Evolutionary conservation across 148 eudicot genomes (phyloP).

Genomic region (Rheum nobile): DNA sequence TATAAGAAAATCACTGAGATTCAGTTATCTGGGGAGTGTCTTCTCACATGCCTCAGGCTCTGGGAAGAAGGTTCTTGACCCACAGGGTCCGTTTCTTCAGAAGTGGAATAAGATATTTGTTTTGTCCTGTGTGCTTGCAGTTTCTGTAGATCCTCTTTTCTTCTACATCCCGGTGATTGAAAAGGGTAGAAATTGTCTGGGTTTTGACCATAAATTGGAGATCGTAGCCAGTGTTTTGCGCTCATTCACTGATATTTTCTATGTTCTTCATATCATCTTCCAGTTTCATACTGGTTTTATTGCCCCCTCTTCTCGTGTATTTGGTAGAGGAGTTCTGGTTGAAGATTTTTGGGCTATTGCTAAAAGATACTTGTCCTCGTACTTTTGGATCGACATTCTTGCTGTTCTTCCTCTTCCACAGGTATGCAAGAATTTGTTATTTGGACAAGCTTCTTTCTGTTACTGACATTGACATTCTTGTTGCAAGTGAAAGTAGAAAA

Average conservation of each 20-base stretch:
- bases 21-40: constrained; percentile 25
- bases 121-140: constrained; percentile 67
- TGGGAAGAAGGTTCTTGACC: constrained; percentile 61
- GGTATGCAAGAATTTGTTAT: constrained; percentile 21
- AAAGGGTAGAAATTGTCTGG: constrained; percentile 47
- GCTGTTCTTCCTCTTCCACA: constrained; percentile 97
- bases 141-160: constrained; percentile 87
- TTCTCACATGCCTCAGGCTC: constrained; percentile 31
- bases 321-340: constrained; percentile 80
- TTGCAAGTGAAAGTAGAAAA: neutral
- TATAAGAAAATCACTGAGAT: constrained; percentile 23
- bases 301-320: constrained; percentile 82
- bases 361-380: constrained; percentile 55
- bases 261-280: constrained; percentile 67
- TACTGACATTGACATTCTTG: neutral
- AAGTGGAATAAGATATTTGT: constrained; percentile 91
- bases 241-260: constrained; percentile 77
- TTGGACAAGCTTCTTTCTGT: neutral
- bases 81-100: constrained; percentile 86
- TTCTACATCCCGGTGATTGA: constrained; percentile 72
- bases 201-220: constrained; percentile 55
- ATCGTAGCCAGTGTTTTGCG: constrained; percentile 58
- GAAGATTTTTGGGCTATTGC: constrained; percentile 76
- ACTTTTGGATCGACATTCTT: constrained; percentile 75
- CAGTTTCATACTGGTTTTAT: constrained; percentile 86